Base-by-base conservation (phyloP, 2,329 filamentous ascomycete genomes). In the Fusarium mundagurra region DNA sequence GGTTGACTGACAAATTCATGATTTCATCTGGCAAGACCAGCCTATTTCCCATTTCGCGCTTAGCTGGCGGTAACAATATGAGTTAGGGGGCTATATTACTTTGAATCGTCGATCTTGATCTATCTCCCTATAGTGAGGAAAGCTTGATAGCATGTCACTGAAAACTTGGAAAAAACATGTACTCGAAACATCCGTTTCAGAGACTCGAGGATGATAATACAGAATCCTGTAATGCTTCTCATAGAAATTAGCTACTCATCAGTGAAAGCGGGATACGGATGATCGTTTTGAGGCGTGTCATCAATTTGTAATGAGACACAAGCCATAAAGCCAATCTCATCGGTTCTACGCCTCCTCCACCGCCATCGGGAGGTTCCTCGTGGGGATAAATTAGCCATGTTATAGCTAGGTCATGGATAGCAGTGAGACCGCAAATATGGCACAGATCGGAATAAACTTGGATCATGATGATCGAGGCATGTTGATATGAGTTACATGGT, bases 21-120 rank as follows among this genome's bases (percentile, higher is more conserved):
- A 69, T 73, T 69, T 73, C 67, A 73, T 76, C 64, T 47, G 39
- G 44, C 39, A 41, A 44, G 58, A 48, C 72, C 61, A 55, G 62
- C 60, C 60, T 71, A 58, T 62, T 71, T 69, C 45, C 60, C 67
- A 50, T 66, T 69, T 69, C 54, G 54, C 41, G 71, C 31, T 69
- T 69, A 74, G 64, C 67, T 75, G 74, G 68, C 70, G 67, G 54
- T 36, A 68, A 63, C 61, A 66, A 67, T 74, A 76, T 48, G 47
- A 61, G 57, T 51, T 45, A 68, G 67, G 71, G 67, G 70, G 62
- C 48, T 57, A 64, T 64, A 75, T 66, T 67, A 60, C 45, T 53
- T 57, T 45, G 39, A 61, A 72, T 65, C 61, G 72, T 60, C 47
- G 61, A 74, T 73, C 53, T 48, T 53, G 39, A 53, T 64, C 31